Evolutionary conservation across 352 stramenopile genomes (phyloP).

Genomic region (Ophiocytium majus): DNA sequence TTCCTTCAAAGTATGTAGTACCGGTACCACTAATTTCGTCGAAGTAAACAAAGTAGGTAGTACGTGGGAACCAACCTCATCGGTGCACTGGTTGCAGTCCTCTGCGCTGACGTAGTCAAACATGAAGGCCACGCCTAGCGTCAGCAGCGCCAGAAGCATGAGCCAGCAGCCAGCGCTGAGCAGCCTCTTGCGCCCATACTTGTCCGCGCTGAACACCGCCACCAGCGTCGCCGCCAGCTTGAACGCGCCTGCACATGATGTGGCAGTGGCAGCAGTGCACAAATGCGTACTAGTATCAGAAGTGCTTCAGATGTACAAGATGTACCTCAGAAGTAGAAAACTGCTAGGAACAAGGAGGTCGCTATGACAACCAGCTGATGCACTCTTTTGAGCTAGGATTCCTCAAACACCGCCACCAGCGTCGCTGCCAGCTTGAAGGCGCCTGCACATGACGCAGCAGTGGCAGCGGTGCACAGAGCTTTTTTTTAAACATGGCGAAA

Average conservation of each 20-base stretch:
- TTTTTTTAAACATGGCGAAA: no score
- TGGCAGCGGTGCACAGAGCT: conserved; percentile 58
- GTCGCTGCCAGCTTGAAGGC: conserved; percentile 66
- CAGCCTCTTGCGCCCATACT: conserved; percentile 57
- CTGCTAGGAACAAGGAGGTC: no score
- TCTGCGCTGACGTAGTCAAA: conserved; percentile 54
- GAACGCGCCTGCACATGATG: conserved; percentile 60
- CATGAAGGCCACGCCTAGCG: conserved; percentile 59
- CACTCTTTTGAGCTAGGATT: no score
- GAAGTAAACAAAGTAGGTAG: no score
- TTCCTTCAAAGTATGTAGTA: no score
- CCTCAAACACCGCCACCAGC: conserved; percentile 59
- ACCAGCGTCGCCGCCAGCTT: conserved; percentile 64
- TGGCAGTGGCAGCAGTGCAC: conserved; percentile 58
- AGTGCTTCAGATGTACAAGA: no score
- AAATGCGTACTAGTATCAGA: no score
- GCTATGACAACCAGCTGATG: no score
- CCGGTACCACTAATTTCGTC: no score
- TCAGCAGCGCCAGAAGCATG: conserved; percentile 61
- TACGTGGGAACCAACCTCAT: no score
- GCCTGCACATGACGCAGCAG: conserved; percentile 58
- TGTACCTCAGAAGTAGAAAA: no score
- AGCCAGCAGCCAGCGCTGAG: conserved; percentile 60
- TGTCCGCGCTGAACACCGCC: conserved; percentile 63
- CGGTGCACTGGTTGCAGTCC: conserved; percentile 38